Evolutionary conservation across 768 basidiomycete species (phyloP).

Genomic region (Pleurotus tuoliensis): DNA sequence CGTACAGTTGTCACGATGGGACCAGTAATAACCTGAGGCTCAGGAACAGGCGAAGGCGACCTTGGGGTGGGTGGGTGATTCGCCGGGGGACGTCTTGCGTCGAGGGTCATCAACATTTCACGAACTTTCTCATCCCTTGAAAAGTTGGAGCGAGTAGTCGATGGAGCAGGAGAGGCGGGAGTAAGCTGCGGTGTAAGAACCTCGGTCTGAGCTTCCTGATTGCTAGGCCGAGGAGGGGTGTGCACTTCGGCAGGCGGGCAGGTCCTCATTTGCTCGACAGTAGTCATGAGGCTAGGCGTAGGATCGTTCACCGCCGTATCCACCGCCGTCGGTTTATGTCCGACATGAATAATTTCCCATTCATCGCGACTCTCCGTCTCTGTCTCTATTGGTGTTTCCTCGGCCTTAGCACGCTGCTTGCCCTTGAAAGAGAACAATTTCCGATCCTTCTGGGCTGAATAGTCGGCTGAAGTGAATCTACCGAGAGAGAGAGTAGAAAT

Average conservation of each 20-base stretch:
- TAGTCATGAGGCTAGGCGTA: no score
- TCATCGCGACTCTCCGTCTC: not conserved
- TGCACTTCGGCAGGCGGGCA: no score
- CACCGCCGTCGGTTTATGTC: not conserved
- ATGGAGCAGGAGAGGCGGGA: slow-evolving; percentile 10
- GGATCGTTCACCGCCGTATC: no score
- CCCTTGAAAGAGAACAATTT: slow-evolving; percentile 36
- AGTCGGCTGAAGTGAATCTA: slow-evolving; percentile 18
- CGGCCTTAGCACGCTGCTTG: slow-evolving; percentile 30
- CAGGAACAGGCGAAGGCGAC: slow-evolving; percentile 5
- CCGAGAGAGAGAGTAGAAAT: slow-evolving; percentile 34
- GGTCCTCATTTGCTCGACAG: no score
- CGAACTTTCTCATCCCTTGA: slow-evolving; percentile 3
- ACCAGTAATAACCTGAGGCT: slow-evolving; percentile 1
- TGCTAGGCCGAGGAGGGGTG: no score
- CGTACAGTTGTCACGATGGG: not conserved
- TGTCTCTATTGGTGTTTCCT: slow-evolving; percentile 29
- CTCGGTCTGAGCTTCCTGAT: not conserved
- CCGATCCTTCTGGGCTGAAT: slow-evolving; percentile 5
- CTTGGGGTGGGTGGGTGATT: slow-evolving; percentile 3
- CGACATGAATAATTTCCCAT: not conserved
- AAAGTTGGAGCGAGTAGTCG: slow-evolving; percentile 7
- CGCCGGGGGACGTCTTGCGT: not conserved
- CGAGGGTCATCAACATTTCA: slow-evolving; percentile 2
- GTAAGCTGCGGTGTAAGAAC: slow-evolving; percentile 8